phyloP scores from a whole-genome alignment of 495 filamentous ascomycete genomes.

The Hyaloscypha finlandica region DNA sequence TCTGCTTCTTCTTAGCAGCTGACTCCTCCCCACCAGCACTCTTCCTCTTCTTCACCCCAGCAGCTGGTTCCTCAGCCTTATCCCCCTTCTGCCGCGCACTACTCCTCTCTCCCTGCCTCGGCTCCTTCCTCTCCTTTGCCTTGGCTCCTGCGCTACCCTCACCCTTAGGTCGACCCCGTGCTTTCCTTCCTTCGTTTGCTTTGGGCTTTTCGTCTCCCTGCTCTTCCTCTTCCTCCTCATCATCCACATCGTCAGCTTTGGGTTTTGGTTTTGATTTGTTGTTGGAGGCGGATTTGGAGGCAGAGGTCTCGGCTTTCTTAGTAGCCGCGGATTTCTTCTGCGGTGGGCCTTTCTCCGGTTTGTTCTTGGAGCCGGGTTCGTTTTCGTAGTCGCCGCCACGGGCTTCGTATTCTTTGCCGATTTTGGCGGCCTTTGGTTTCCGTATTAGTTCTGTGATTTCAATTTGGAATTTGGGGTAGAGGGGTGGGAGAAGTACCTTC shows the following conservation, averaged over 20 bases:
- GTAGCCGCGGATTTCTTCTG: conserved; percentile 41
- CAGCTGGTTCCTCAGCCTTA: conserved; percentile 6
- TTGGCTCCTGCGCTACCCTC: not conserved
- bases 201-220: conserved; percentile 7
- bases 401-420: conserved; percentile 56
- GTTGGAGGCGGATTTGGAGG: conserved; percentile 1
- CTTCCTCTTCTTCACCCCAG: conserved; percentile 9
- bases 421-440: conserved; percentile 42
- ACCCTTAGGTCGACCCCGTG: not conserved
- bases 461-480: not conserved
- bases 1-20: conserved; percentile 9
- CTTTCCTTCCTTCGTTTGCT: conserved; percentile 4
- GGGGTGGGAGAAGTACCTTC: conserved; percentile 43
- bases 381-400: conserved; percentile 54
- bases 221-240: too few species aligned
- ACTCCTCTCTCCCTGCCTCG: conserved; percentile 16
- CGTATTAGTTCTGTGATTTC: not conserved
- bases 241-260: conserved; percentile 11
- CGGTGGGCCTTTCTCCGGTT: conserved; percentile 50
- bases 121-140: conserved; percentile 17
- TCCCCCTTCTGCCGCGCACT: conserved; percentile 18
- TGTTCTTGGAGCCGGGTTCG: conserved; percentile 51
- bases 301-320: conserved; percentile 16
- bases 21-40: not conserved
- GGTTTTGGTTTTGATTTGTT: not conserved